Conservation (phyloP, 1,284 basidiomycete genomes). For the Cryptococcus deneoformans region DNA sequence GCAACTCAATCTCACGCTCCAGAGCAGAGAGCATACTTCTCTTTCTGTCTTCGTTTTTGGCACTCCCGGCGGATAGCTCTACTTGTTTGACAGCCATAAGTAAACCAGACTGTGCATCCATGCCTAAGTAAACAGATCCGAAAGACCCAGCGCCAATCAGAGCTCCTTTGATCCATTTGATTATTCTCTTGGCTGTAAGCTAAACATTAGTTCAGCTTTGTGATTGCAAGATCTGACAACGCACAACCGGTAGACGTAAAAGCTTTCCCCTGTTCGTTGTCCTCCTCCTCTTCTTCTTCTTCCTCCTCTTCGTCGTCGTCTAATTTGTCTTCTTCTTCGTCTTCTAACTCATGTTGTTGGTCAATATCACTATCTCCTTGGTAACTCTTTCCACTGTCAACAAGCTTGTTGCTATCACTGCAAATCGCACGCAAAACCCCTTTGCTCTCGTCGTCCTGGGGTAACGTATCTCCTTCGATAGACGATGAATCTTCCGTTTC, state of each 20-base stretch:
- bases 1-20: constrained; percentile 91
- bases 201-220: not conserved
- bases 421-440: not conserved
- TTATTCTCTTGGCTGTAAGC: constrained; percentile 58
- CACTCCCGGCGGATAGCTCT: constrained; percentile 81
- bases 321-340: constrained; percentile 51
- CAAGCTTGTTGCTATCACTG: no score
- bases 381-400: no score
- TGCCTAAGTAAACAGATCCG: constrained; percentile 92
- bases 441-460: constrained; percentile 6
- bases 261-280: constrained; percentile 53
- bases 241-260: constrained; percentile 65
- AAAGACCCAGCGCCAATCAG: constrained; percentile 97
- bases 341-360: no score
- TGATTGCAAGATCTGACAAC: constrained; percentile 10
- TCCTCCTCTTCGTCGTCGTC: constrained; percentile 9
- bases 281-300: constrained; percentile 37
- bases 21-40: constrained; percentile 93
- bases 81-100: constrained; percentile 99
- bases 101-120: constrained; percentile 90
- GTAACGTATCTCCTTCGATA: constrained; percentile 9
- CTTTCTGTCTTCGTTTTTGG: constrained; percentile 88
- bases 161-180: constrained; percentile 99
- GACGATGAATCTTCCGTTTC: constrained; percentile 22
- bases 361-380: no score